A percentile compares a stretch with the other conserved stretches of the same genome.
phyloP scores from a whole-genome alignment of 2,329 filamentous ascomycete species.

The Sclerotinia glacialis region DNA sequence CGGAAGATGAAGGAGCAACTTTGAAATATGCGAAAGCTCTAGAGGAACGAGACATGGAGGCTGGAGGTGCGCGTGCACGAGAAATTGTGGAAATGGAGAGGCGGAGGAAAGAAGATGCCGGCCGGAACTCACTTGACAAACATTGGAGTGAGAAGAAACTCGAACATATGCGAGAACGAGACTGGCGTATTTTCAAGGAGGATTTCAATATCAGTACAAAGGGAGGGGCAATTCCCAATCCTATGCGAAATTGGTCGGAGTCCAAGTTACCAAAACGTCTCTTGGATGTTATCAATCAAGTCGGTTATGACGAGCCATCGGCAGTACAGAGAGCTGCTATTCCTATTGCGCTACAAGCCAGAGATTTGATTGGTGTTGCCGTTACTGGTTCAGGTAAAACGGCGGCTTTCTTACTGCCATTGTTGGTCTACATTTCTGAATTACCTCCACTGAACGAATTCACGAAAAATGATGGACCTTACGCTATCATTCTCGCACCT shows the following conservation, averaged over 20 bases:
- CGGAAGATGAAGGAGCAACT: conserved; percentile 55
- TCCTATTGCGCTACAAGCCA: conserved; percentile 85
- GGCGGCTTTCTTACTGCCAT: conserved; percentile 85
- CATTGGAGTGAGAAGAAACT: conserved; percentile 95
- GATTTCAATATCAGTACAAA: conserved; percentile 97
- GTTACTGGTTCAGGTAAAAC: conserved; percentile 99
- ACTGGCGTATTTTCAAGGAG: conserved; percentile 99
- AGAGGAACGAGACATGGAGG: conserved; percentile 70
- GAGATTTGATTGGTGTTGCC: conserved; percentile 96
- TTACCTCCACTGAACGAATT: conserved; percentile 79
- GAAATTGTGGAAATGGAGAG: conserved; percentile 84
- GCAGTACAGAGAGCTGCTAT: conserved; percentile 93
- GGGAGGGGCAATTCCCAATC: conserved; percentile 86
- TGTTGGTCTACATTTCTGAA: conserved; percentile 92
- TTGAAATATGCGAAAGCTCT: conserved; percentile 65
- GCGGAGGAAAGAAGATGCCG: conserved; percentile 68
- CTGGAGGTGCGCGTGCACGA: conserved; percentile 71
- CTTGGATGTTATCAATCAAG: conserved; percentile 75
- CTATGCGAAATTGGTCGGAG: conserved; percentile 92
- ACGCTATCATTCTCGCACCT: conserved; percentile 93
- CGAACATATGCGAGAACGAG: conserved; percentile 91
- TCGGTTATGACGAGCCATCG: conserved; percentile 89
- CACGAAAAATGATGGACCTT: conserved; percentile 92
- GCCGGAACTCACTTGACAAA: conserved; percentile 75
- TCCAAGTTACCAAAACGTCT: conserved; percentile 74